Evolutionary conservation across 1,139 yeast species (phyloP), one percentile per base, ranked within the genome.

Genomic region (Yamadazyma membranifaciens): DNA sequence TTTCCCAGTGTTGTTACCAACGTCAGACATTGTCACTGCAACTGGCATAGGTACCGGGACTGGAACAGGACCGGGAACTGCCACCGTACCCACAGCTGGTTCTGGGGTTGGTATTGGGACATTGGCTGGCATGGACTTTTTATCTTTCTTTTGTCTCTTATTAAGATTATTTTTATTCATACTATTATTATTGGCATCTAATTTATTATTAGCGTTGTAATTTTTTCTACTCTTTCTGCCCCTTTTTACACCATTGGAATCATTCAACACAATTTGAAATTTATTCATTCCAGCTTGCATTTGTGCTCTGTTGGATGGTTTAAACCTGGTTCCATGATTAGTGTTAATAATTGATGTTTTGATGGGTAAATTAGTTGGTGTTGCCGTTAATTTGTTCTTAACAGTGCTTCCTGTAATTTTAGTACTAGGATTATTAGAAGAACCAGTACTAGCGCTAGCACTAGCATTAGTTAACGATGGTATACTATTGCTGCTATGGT

Each of bases 201-300:
- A 20, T 20, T 20, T 20, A 20, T 7, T 20, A 20, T 20, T 20
- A 20, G 7, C 24, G 24, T 20, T 20, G 7, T 6, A 6, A 20
- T 20, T 20, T 29, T 44, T 49, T 28, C 35, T 45, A 12, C 45
- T 45, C 53, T 45, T 60, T 59, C 57, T 63, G 60, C 46, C 61
- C 56, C 52, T 62, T 60, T 45, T 60, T 59, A 50, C 67, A 66
- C 67, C 66, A 47, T 68, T 74, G 33, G 74, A 74, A 51, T 75
- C 81, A 3, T 78, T 67, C 42, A 76, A 68, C 1, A 76, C 76
- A 44, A 76, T 76, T 54, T 76, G 81, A 51, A 76, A 76, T 55
- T 73, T 72, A 50, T 67, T 69, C 69, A 70, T 68, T 9, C 75
- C 75, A 4, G 68, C 68, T 54, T 66, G 72, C 73, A 67, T 67